These are phyloP conservation scores for Globisporangium viniferum DNA, from an alignment of 352 stramenopile genomes.

Conservation along the genomic window DNA sequence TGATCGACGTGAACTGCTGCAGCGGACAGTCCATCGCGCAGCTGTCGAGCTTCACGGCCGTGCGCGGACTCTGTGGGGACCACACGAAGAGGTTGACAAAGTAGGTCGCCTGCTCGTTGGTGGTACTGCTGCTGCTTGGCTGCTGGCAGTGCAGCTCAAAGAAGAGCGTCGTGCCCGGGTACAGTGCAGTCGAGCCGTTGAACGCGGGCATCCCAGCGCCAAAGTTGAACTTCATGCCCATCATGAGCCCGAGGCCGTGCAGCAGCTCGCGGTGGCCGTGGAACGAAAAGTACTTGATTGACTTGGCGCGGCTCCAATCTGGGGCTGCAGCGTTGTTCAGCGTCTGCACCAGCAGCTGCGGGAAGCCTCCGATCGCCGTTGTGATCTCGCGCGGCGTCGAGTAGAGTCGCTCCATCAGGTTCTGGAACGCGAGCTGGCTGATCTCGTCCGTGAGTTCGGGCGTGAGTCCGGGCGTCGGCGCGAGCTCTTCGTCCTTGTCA, in stretches of 20 bases:
- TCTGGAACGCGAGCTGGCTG: conserved; percentile 60
- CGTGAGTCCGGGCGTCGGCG: conserved; percentile 43
- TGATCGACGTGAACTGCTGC: conserved; percentile 48
- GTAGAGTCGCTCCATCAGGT: conserved; percentile 74
- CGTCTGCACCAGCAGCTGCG: conserved; percentile 57
- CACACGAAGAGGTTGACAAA: conserved; percentile 72
- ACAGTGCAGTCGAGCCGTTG: conserved; percentile 65
- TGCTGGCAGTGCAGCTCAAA: conserved; percentile 62
- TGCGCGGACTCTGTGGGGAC: conserved; percentile 54
- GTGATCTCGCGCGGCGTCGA: conserved; percentile 63
- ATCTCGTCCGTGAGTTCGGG: conserved; percentile 43
- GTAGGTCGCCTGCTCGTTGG: conserved; percentile 19
- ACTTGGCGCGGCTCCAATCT: conserved; percentile 23
- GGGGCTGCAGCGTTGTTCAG: conserved; percentile 41
- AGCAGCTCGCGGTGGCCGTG: conserved; percentile 80
- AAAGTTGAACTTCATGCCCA: conserved; percentile 81
- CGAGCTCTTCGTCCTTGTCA: conserved; percentile 55
- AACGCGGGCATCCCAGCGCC: conserved; percentile 42
- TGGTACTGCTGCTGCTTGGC: not conserved
- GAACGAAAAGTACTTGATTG: conserved; percentile 75
- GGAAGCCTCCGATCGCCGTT: conserved; percentile 65
- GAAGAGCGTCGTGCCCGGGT: conserved; percentile 69
- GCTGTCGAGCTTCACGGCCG: conserved; percentile 52
- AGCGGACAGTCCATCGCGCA: conserved; percentile 61
- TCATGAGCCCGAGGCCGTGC: conserved; percentile 73